A percentile compares a stretch with the other conserved stretches of the same genome.
Conservation (phyloP, 2,329 filamentous ascomycete species). For the Aureobasidium sp. region DNA sequence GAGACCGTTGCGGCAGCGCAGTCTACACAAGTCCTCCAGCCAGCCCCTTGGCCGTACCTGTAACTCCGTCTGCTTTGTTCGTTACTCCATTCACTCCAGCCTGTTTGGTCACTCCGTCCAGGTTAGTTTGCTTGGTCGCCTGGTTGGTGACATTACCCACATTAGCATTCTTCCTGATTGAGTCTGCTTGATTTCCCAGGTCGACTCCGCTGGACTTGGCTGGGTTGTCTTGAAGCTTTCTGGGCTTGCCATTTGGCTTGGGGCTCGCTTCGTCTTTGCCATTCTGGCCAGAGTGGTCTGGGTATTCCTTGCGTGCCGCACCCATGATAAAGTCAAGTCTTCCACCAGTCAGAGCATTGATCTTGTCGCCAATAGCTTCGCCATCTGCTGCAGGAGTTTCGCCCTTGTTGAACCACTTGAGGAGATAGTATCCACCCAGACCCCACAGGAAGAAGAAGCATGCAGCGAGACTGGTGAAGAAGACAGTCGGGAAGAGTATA, state of each 20-base stretch:
- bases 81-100: neutral
- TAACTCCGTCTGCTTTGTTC: slow-evolving; percentile 4
- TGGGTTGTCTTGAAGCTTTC: slow-evolving; percentile 11
- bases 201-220: slow-evolving; percentile 16
- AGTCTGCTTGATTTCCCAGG: slow-evolving; percentile 12
- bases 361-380: slow-evolving; percentile 34
- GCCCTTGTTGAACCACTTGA: slow-evolving; percentile 36
- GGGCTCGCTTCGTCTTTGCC: neutral
- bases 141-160: slow-evolving; percentile 15
- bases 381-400: slow-evolving; percentile 24
- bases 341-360: slow-evolving; percentile 35
- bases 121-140: slow-evolving; percentile 14
- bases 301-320: slow-evolving; percentile 17
- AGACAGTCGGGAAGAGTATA: slow-evolving; percentile 60
- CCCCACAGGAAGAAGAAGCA: slow-evolving; percentile 62
- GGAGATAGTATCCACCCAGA: slow-evolving; percentile 50
- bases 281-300: slow-evolving; percentile 9
- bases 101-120: slow-evolving; percentile 15
- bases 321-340: slow-evolving; percentile 31
- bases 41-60: slow-evolving; percentile 3
- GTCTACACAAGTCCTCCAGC: slow-evolving; percentile 9
- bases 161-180: slow-evolving; percentile 16
- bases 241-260: slow-evolving; percentile 14
- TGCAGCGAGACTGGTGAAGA: slow-evolving; percentile 57
- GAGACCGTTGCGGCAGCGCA: slow-evolving; percentile 1